Conservation (phyloP, 306 rosid species). For the Begonia masoniana region DNA sequence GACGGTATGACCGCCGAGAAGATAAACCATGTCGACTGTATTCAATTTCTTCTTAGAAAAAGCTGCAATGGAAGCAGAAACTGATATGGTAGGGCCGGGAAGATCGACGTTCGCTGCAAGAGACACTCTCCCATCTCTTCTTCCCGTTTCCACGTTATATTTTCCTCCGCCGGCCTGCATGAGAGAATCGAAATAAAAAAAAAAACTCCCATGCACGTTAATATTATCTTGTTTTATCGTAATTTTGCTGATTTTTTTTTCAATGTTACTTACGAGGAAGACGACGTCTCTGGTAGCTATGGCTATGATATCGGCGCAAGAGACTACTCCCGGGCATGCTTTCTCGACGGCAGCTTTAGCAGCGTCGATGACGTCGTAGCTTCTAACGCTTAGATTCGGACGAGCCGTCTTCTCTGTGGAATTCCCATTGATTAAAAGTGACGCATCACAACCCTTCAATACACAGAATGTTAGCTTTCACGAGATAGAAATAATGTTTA, state of each 20-base stretch:
- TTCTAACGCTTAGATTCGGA: conserved; percentile 21
- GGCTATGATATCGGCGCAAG: conserved; percentile 25
- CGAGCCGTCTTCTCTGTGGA: conserved; percentile 21
- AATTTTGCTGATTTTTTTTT: too few relatives aligned
- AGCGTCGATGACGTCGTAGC: conserved; percentile 22
- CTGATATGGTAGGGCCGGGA: conserved; percentile 22
- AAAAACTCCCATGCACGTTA: too few relatives aligned
- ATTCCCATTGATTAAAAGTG: conserved; percentile 23
- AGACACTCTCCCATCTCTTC: conserved; percentile 21
- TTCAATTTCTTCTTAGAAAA: conserved; percentile 10
- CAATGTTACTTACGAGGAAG: conserved; percentile 3
- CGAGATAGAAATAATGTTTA: not conserved
- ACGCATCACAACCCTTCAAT: conserved; percentile 36
- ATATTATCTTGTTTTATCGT: too few relatives aligned
- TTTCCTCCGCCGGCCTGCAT: conserved; percentile 14
- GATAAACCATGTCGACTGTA: conserved; percentile 26
- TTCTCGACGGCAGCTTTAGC: conserved; percentile 12
- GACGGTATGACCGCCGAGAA: conserved; percentile 32
- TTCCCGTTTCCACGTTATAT: conserved; percentile 21
- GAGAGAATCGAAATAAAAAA: too few relatives aligned
- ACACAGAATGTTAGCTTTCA: not conserved
- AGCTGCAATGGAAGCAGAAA: conserved; percentile 15
- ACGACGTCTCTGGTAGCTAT: conserved; percentile 34
- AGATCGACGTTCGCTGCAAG: conserved; percentile 17
- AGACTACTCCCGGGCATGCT: conserved; percentile 14